Evolutionary conservation across 352 stramenopile species (phyloP).

Genomic region (Pythium aphanidermatum): DNA sequence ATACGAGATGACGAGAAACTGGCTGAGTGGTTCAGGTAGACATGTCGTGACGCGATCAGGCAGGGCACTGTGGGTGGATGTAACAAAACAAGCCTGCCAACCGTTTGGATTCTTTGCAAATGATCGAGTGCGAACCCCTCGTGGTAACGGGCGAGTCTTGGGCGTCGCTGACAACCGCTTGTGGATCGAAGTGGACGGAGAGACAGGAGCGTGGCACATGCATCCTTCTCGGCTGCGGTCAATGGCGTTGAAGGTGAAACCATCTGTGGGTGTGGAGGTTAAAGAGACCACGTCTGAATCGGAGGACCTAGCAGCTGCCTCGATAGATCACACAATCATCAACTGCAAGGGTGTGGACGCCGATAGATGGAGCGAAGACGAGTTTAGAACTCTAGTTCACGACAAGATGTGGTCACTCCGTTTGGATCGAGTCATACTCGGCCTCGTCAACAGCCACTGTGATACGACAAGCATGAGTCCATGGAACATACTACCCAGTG

Average conservation of each 20-base stretch:
- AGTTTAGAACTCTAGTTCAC: conserved; percentile 15
- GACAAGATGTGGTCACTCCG: conserved; percentile 35
- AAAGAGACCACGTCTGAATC: no score
- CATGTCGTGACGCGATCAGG: conserved; percentile 56
- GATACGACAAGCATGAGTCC: conserved; percentile 43
- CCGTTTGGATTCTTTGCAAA: conserved; percentile 43
- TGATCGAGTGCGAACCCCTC: conserved; percentile 62
- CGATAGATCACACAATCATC: no score
- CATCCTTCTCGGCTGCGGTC: conserved; percentile 56
- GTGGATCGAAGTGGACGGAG: conserved; percentile 79
- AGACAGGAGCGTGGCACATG: conserved; percentile 75
- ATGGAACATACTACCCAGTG: conserved; percentile 47
- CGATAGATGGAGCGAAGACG: background rate
- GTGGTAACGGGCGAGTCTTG: conserved; percentile 66
- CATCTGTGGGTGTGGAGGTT: background rate
- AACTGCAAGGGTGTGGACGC: no score
- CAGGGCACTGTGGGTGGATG: conserved; percentile 65
- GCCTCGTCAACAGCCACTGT: conserved; percentile 43
- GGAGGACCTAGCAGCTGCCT: no score
- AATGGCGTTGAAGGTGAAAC: conserved; percentile 20
- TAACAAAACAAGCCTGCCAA: conserved; percentile 26
- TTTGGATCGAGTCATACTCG: conserved; percentile 36
- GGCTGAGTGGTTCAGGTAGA: conserved; percentile 37
- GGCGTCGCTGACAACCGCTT: conserved; percentile 51
- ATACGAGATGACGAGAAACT: conserved; percentile 50